phyloP scores from a whole-genome alignment of 805 yeast species.

The Blastobotrys peoriensis region DNA sequence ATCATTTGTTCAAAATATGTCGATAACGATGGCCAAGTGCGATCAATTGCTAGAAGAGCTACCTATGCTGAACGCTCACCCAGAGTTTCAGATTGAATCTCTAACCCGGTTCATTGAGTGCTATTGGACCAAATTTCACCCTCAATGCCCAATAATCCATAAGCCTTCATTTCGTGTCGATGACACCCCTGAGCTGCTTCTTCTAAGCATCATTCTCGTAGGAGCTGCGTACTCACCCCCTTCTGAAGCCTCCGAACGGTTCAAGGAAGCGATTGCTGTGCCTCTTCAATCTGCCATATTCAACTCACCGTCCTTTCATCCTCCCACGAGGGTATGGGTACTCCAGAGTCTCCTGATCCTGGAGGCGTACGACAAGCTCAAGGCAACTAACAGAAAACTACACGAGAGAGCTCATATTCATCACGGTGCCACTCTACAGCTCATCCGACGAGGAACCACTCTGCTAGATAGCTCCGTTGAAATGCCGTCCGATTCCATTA shows the following conservation, averaged over 20 bases:
- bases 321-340: slow-evolving; percentile 72
- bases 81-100: slow-evolving; percentile 10
- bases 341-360: slow-evolving; percentile 64
- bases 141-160: slow-evolving; percentile 53
- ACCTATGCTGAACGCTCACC: slow-evolving; percentile 30
- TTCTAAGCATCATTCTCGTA: slow-evolving; percentile 48
- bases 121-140: slow-evolving; percentile 59
- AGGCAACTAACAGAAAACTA: slow-evolving; percentile 52
- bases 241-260: slow-evolving; percentile 22
- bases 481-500: slow-evolving; percentile 19
- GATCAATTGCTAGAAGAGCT: slow-evolving; percentile 18
- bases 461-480: slow-evolving; percentile 36
- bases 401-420: slow-evolving; percentile 82
- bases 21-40: slow-evolving; percentile 27
- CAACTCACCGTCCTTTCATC: slow-evolving; percentile 61
- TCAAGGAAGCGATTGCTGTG: slow-evolving; percentile 42
- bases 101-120: slow-evolving; percentile 23
- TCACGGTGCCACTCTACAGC: slow-evolving; percentile 79
- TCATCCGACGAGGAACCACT: slow-evolving; percentile 52
- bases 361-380: slow-evolving; percentile 72
- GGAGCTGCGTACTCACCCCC: slow-evolving; percentile 42
- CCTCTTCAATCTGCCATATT: slow-evolving; percentile 69
- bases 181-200: slow-evolving; percentile 42
- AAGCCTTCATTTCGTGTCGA: slow-evolving; percentile 49
- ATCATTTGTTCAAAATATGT: slow-evolving; percentile 29